A percentile compares a stretch with the other conserved stretches of the same genome.
phyloP scores from a whole-genome alignment of 805 yeast species.

The Helenozyma rhizophorensis region DNA sequence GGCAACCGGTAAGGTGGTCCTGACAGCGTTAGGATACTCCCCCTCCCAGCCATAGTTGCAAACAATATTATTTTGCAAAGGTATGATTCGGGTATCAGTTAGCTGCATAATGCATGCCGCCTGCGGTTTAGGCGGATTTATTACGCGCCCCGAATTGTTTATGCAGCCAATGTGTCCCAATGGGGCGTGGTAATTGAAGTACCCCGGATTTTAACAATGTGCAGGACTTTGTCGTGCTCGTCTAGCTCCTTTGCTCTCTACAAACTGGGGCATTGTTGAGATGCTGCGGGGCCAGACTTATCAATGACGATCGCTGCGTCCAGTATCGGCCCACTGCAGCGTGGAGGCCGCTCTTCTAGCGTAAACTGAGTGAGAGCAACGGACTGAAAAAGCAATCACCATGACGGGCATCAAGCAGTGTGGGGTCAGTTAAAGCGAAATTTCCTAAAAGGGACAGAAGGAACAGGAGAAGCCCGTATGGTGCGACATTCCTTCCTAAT shows the following conservation, averaged over 20 bases:
- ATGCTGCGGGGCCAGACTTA: too few relatives aligned
- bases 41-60: background rate
- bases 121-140: background rate
- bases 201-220: slow-evolving; percentile 1
- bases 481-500: slow-evolving; percentile 2
- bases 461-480: background rate
- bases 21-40: background rate
- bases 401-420: too few relatives aligned
- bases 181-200: background rate
- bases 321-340: too few relatives aligned
- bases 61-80: background rate
- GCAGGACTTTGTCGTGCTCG: too few relatives aligned
- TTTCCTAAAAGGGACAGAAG: background rate
- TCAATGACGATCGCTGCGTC: too few relatives aligned
- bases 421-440: background rate
- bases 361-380: too few relatives aligned
- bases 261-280: too few relatives aligned
- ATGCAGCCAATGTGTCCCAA: slow-evolving; percentile 1
- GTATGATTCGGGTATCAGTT: background rate
- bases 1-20: background rate
- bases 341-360: too few relatives aligned
- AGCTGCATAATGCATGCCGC: background rate
- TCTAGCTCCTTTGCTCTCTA: too few relatives aligned
- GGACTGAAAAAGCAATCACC: too few relatives aligned
- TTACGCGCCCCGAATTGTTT: background rate